Evolutionary conservation across 2,329 filamentous ascomycete species (phyloP), one percentile per base, ranked within the genome.

Genomic region (Emmonsiellopsis sp.): DNA sequence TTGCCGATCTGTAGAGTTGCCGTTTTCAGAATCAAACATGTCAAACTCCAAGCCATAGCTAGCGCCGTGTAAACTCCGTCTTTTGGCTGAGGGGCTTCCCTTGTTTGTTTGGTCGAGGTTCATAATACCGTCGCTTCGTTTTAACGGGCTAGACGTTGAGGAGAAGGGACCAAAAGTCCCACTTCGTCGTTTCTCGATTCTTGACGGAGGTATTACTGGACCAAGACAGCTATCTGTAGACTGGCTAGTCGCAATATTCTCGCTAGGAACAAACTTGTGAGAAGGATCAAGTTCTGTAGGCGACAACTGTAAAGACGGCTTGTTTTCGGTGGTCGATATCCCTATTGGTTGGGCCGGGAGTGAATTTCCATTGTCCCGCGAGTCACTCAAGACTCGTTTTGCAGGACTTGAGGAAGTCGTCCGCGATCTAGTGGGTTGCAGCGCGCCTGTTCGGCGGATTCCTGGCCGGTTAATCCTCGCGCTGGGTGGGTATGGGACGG

Each of bases 81-180:
- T 82, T 75, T 96, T 96, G 46, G 91, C 88, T 55, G 92, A 87
- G 0, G 93, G 92, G 64, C 60, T 87, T 87, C 53, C 87, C 77
- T 61, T 40, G 17, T 42, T 54, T 32, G 83, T 78, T 58, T 88
- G 86, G 63, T 95, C 91, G 48, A 94, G 74, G 63, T 88, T 89
- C 87, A 95, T 92, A 50, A 86, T 85, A 43, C 87, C 86, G 73
- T 97, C 92, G 65, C 86, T 92, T 62, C 93, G 84, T 77, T 97
- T 96, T 61, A 97, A 74, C 5, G 92, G 91, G 66, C 92, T 95
- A 5, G 86, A 84, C 56, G 83, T 82, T 17, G 80, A 75, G 14
- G 80, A 75, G 48, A 76, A 71, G 46, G 76, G 71, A 60, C 71
- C 71, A 63, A 77, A 71, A 48, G 65, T 73, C 21, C 70, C 71